Evolutionary conservation across 805 yeast species (phyloP), one percentile per base, ranked within the genome.

Genomic region (Priceomyces fermenticarens): DNA sequence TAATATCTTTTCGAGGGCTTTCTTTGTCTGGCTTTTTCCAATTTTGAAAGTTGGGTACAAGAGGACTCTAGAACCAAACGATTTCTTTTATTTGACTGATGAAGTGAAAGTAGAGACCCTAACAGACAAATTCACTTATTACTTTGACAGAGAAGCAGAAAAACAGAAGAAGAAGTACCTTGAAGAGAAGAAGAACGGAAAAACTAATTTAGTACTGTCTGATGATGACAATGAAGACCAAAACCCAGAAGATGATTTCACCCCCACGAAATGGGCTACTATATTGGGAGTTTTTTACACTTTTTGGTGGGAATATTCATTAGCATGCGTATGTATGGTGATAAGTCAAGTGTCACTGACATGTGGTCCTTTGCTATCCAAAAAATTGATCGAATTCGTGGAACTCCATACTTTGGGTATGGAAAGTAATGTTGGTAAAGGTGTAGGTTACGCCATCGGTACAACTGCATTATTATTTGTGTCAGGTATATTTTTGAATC

Each of bases 21-120:
- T 80, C 50, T 80, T 84, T 56, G 73, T 82, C 78, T 86, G 91
- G 90, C 60, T 85, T 35, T 52, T 62, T 17, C 89, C 89, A 0
- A 51, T 85, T 31, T 61, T 86, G 68, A 63, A 60, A 11, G 75
- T 76, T 6, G 93, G 95, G 5, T 85, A 85, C 58, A 82, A 79
- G 57, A 70, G 93, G 53, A 83, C 90, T 0, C 61, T 86, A 34
- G 77, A 75, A 32, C 80, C 84, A 2, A 73, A 76, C 36, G 93
- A 86, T 60, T 55, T 85, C 48, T 85, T 46, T 48, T 47, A 42
- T 14, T 54, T 70, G 30, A 52, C 61, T 12, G 69, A 66, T 27
- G 63, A 63, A 30, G 48, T 64, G 49, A 60, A 62, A 39, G 67
- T 68, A 16, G 58, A 63, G 30, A 36, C 44, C 9, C 57, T 67